Base-by-base conservation (phyloP, 23 red algal species). In the Agarophyton chilense region DNA sequence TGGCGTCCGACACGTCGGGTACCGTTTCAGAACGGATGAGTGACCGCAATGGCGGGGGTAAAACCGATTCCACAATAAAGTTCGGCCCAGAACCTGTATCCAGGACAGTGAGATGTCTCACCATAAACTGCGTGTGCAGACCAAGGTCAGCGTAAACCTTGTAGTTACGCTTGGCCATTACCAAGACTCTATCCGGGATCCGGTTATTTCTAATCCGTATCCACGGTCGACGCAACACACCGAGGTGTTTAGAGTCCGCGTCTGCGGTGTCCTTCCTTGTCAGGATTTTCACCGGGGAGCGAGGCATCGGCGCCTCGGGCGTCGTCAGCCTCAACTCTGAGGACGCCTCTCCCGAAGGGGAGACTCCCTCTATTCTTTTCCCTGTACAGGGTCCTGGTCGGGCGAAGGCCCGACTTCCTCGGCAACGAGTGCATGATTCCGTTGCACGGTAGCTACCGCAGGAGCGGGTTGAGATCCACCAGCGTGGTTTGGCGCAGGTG, bases 81-180 rank as follows among this genome's bases (percentile, higher is more conserved):
- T 71, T 84, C 21, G 62, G 81, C 10, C 57, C 81, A 0, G 81
- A 32, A 18, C 62, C 58, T 47, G 57, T 84, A 39, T 84, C 81
- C 19, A 71, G 36, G 10, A 84, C 81, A 12, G 81, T 84, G 4
- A 84, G 61, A 16, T 24, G 6, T 2, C 81, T 19, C 46, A 71
- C 81, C 63, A 9, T 66, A 32, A 67, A 45, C 29, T 64, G 55
- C 36, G 47, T 39, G 41, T 36, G 28, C 31, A 52, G 39, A 24
- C 40, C 81, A 53, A 84, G 44, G 81, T 84, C 81, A 42, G 61
- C 81, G 41, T 84, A 84, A 12, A 84, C 60, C 41, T 84, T 84
- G 58, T 70, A 84, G 49, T 84, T 84, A 25, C 60, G 9, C 34
- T 67, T 51, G 42, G 81, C 61, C 13, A 84, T 84, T 10, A 84